Conservation (phyloP, 164 flowering plant genomes). For the Platanus orientalis region DNA sequence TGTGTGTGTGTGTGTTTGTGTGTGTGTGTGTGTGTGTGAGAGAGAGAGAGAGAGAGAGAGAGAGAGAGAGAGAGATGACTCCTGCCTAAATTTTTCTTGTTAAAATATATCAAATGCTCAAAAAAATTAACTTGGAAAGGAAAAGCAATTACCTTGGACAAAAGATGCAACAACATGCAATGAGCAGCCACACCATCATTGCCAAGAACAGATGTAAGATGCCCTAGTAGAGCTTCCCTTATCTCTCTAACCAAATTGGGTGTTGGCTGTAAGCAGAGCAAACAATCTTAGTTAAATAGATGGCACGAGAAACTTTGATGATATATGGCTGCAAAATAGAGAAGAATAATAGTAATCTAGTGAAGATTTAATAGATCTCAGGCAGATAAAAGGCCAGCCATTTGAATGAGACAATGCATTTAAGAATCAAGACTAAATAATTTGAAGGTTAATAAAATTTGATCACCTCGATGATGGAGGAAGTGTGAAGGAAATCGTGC, state of each 20-base stretch:
- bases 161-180: conserved; percentile 80
- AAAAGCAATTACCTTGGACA: conserved; percentile 53
- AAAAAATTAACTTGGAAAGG: neutral
- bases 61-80: neutral
- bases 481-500: conserved; percentile 40
- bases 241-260: conserved; percentile 42
- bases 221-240: conserved; percentile 56
- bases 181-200: conserved; percentile 83
- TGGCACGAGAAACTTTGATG: neutral
- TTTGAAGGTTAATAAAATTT: neutral
- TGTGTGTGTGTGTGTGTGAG: too few relatives aligned
- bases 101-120: neutral
- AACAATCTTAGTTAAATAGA: neutral
- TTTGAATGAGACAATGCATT: neutral
- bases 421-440: neutral
- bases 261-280: conserved; percentile 42
- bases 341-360: neutral
- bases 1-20: too few relatives aligned
- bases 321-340: neutral
- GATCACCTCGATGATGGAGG: conserved; percentile 52
- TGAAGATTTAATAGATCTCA: neutral
- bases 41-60: neutral
- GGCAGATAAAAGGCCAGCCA: neutral
- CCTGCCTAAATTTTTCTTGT: neutral
- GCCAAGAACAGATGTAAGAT: conserved; percentile 76